These are phyloP conservation scores for Psilocybe tampanensis DNA, from an alignment of 768 basidiomycete genomes.

Conservation along the genomic window DNA sequence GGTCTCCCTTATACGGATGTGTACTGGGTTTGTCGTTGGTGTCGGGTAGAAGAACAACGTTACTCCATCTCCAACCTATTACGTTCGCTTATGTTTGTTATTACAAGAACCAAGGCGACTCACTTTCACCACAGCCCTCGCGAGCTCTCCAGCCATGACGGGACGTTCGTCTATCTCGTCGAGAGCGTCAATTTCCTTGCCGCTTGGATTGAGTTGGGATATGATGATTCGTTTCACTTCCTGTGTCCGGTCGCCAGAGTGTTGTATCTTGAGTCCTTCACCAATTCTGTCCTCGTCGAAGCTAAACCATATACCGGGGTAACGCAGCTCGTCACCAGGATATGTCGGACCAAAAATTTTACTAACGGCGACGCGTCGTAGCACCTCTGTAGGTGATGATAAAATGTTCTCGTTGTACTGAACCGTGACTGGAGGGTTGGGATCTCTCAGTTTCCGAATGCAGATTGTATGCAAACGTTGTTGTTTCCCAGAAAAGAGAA, in stretches of 20 bases:
- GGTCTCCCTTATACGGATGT: slow-evolving; percentile 70
- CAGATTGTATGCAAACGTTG: slow-evolving; percentile 83
- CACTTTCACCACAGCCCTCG: slow-evolving; percentile 70
- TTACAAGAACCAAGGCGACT: slow-evolving; percentile 5
- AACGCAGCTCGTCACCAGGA: slow-evolving; percentile 71
- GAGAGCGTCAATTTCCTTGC: slow-evolving; percentile 63
- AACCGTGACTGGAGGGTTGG: slow-evolving; percentile 66
- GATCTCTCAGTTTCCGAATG: slow-evolving; percentile 65
- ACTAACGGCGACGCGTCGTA: slow-evolving; percentile 67
- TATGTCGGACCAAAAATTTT: slow-evolving; percentile 85
- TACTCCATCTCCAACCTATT: slow-evolving; percentile 77
- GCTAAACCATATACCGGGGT: slow-evolving; percentile 84
- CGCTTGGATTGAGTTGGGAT: slow-evolving; percentile 64
- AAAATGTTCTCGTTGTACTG: slow-evolving; percentile 68
- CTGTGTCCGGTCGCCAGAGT: slow-evolving; percentile 65
- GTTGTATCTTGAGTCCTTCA: slow-evolving; percentile 54
- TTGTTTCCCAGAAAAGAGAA: slow-evolving; percentile 80
- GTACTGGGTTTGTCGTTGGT: slow-evolving; percentile 44
- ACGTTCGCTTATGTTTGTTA: not conserved
- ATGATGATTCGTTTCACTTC: slow-evolving; percentile 80
- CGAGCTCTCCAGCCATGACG: slow-evolving; percentile 73
- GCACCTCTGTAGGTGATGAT: slow-evolving; percentile 59
- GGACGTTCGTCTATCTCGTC: slow-evolving; percentile 70
- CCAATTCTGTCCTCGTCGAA: slow-evolving; percentile 74
- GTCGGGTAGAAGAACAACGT: slow-evolving; percentile 67